phyloP scores from a whole-genome alignment of 1,284 basidiomycete genomes.

The Malassezia restricta region DNA sequence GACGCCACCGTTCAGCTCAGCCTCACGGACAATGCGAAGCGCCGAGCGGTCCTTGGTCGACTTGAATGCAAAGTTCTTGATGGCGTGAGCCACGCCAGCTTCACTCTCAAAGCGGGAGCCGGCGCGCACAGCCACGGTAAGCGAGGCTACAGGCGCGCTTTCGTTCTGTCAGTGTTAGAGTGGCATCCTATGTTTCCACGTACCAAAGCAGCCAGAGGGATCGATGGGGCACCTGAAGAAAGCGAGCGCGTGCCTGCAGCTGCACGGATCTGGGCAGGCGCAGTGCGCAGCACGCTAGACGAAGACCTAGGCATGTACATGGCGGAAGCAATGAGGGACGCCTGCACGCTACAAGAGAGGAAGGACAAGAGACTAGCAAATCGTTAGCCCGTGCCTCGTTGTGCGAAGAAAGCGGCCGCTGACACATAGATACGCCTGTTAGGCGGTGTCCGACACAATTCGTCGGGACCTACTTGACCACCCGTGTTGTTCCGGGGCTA shows the following conservation, averaged over 20 bases:
- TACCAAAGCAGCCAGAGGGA: slow-evolving; percentile 12
- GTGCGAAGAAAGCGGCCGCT: slow-evolving; percentile 12
- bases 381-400: slow-evolving; percentile 1
- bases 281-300: slow-evolving; percentile 17
- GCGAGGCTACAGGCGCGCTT: slow-evolving; percentile 11
- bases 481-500: slow-evolving; percentile 16
- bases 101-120: slow-evolving; percentile 12
- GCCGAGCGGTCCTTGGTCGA: slow-evolving; percentile 57
- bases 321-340: not conserved
- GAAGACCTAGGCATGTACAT: slow-evolving; percentile 17
- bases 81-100: slow-evolving; percentile 14
- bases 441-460: not conserved
- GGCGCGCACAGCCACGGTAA: slow-evolving; percentile 15
- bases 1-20: slow-evolving; percentile 86
- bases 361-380: not conserved
- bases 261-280: slow-evolving; percentile 12
- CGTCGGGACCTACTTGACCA: not conserved
- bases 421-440: slow-evolving; percentile 1
- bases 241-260: slow-evolving; percentile 7
- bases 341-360: slow-evolving; percentile 9
- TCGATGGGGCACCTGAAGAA: slow-evolving; percentile 12
- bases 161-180: slow-evolving; percentile 9
- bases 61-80: slow-evolving; percentile 31
- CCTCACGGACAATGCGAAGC: slow-evolving; percentile 77
- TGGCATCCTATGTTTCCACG: not conserved